A percentile compares a stretch with the other conserved stretches of the same genome.
Evolutionary conservation across 352 stramenopile genomes (phyloP).

Genomic region (Globisporangium radiosum): DNA sequence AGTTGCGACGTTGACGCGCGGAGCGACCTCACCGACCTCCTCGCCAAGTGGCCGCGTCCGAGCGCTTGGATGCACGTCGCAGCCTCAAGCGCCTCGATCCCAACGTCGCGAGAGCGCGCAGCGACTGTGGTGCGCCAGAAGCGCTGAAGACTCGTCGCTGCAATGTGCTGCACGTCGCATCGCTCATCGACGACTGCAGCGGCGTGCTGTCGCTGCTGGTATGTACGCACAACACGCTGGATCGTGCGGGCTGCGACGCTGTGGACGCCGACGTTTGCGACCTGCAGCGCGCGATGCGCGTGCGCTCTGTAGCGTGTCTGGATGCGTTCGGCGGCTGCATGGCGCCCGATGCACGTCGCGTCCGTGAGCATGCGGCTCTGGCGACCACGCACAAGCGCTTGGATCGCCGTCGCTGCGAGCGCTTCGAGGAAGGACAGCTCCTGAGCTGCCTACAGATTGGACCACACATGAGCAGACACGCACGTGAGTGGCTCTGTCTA

Average conservation of each 20-base stretch:
- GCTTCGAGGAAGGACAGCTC: conserved; percentile 44
- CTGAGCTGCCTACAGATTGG: conserved; percentile 17
- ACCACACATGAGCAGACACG: too few species aligned
- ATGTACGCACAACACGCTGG: conserved; percentile 33
- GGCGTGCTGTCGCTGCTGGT: conserved; percentile 22
- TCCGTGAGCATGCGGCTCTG: conserved; percentile 49
- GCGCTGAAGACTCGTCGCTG: conserved; percentile 41
- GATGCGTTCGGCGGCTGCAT: conserved; percentile 40
- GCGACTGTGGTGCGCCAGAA: conserved; percentile 29
- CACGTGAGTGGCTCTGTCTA: background rate
- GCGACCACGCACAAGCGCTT: conserved; percentile 50
- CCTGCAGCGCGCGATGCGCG: background rate
- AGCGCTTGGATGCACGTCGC: conserved; percentile 70
- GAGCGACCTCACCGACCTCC: conserved; percentile 45
- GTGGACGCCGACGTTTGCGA: conserved; percentile 23
- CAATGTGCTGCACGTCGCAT: conserved; percentile 41
- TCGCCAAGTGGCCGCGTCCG: conserved; percentile 39
- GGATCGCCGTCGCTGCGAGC: conserved; percentile 48
- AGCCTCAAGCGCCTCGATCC: conserved; percentile 39
- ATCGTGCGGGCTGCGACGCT: conserved; percentile 49
- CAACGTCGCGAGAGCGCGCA: conserved; percentile 10
- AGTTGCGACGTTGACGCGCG: conserved; percentile 17
- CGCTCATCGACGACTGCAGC: conserved; percentile 26
- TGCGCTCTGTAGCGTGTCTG: conserved; percentile 37
- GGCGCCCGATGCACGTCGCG: conserved; percentile 30